Conservation (phyloP, 2,329 filamentous ascomycete genomes). For the Aspergillus japonicus region DNA sequence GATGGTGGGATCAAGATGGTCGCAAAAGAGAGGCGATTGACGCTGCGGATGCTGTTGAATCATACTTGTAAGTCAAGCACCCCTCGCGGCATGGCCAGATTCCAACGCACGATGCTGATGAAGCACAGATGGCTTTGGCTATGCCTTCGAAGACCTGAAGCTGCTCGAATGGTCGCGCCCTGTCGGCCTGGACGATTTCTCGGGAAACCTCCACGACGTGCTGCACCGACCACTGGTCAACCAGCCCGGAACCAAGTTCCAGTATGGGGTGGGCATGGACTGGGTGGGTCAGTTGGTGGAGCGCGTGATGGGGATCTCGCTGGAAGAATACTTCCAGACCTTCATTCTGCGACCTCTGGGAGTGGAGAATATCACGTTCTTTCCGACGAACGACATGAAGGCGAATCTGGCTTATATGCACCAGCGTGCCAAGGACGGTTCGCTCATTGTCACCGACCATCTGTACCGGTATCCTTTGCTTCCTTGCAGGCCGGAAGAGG, state of each 20-base stretch:
- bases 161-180: slow-evolving; percentile 52
- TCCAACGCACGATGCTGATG: too few species aligned
- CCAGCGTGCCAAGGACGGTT: not conserved
- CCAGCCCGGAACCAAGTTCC: slow-evolving; percentile 63
- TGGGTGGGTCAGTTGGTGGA: not conserved
- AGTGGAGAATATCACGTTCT: too few species aligned
- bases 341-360: too few species aligned
- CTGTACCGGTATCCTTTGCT: not conserved
- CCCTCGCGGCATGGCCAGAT: too few species aligned
- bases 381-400: slow-evolving; percentile 1
- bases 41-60: slow-evolving; percentile 57
- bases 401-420: slow-evolving; percentile 3
- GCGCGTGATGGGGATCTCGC: not conserved
- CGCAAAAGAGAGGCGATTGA: slow-evolving; percentile 52
- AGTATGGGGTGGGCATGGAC: slow-evolving; percentile 53
- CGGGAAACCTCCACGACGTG: slow-evolving; percentile 51
- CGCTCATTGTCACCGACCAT: not conserved
- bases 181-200: slow-evolving; percentile 58
- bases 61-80: slow-evolving; percentile 41
- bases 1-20: slow-evolving; percentile 13
- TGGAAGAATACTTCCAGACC: not conserved
- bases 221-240: slow-evolving; percentile 58
- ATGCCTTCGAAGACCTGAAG: slow-evolving; percentile 54
- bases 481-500: slow-evolving; percentile 36
- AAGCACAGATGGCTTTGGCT: slow-evolving; percentile 53